phyloP scores from a whole-genome alignment of 2,329 filamentous ascomycete species.

The Exophiala mesophila region DNA sequence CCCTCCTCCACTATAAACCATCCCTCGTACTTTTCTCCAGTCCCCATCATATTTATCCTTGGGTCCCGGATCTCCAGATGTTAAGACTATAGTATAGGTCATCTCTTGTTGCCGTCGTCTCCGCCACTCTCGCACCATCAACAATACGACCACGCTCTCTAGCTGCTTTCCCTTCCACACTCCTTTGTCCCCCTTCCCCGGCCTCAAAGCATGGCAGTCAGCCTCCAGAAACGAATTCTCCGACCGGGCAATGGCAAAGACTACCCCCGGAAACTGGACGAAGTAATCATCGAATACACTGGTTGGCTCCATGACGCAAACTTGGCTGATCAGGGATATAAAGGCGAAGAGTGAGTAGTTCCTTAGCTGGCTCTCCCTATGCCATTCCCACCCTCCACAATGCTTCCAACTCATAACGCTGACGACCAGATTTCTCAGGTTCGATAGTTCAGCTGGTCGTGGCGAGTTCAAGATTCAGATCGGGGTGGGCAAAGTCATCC shows the following conservation, averaged over 20 bases:
- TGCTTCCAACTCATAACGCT: conserved; percentile 7
- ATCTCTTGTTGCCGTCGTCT: not conserved
- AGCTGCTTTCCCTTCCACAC: no score
- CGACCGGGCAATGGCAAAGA: conserved; percentile 57
- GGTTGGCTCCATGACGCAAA: conserved; percentile 71
- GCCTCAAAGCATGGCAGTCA: not conserved
- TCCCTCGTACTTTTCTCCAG: not conserved
- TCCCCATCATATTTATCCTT: not conserved
- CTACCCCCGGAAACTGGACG: conserved; percentile 62
- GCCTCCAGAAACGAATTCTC: conserved; percentile 53
- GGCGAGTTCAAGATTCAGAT: conserved; percentile 73
- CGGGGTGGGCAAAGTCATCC: conserved; percentile 79
- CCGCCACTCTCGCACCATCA: no score
- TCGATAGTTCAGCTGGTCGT: conserved; percentile 78
- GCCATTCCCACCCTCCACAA: not conserved
- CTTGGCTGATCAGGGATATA: conserved; percentile 31
- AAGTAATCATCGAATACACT: conserved; percentile 83
- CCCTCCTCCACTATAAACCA: not conserved
- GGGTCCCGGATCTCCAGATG: not conserved
- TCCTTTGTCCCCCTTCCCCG: no score
- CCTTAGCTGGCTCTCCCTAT: not conserved
- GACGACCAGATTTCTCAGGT: conserved; percentile 51
- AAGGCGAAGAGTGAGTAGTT: conserved; percentile 63
- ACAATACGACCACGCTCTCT: no score
- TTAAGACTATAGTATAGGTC: no score